Conservation (phyloP, 2,329 filamentous ascomycete species). For the Arthroderma sp. region DNA sequence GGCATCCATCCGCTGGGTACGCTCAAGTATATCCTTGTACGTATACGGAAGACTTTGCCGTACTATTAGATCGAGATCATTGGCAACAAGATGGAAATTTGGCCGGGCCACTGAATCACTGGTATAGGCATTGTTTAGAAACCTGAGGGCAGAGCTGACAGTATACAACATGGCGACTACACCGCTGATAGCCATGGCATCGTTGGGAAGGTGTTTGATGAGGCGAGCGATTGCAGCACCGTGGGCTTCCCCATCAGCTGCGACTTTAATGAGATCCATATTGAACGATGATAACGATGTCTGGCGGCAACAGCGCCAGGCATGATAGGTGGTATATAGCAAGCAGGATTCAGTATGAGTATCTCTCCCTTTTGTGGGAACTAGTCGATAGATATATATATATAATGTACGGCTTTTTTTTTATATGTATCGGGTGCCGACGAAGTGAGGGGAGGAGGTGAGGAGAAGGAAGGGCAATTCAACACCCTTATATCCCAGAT, state of each 20-base stretch:
- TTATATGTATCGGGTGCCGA: too few relatives aligned
- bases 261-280: slow-evolving; percentile 31
- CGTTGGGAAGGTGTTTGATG: slow-evolving; percentile 37
- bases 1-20: slow-evolving; percentile 30
- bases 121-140: slow-evolving; percentile 33
- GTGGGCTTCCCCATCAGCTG: slow-evolving; percentile 40
- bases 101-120: slow-evolving; percentile 24
- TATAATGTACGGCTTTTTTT: too few relatives aligned
- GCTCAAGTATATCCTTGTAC: slow-evolving; percentile 36
- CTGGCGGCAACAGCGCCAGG: too few relatives aligned
- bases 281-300: background rate
- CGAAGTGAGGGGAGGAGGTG: too few relatives aligned
- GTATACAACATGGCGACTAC: slow-evolving; percentile 42
- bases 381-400: too few relatives aligned
- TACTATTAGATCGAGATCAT: slow-evolving; percentile 36
- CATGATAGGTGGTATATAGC: too few relatives aligned
- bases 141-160: slow-evolving; percentile 39
- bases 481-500: too few relatives aligned
- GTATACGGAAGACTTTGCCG: slow-evolving; percentile 39
- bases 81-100: slow-evolving; percentile 27
- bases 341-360: too few relatives aligned
- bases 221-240: slow-evolving; percentile 39
- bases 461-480: too few relatives aligned
- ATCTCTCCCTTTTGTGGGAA: too few relatives aligned
- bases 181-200: slow-evolving; percentile 40